phyloP scores from a whole-genome alignment of 441 rosid genomes.

The Manihot esculenta region DNA sequence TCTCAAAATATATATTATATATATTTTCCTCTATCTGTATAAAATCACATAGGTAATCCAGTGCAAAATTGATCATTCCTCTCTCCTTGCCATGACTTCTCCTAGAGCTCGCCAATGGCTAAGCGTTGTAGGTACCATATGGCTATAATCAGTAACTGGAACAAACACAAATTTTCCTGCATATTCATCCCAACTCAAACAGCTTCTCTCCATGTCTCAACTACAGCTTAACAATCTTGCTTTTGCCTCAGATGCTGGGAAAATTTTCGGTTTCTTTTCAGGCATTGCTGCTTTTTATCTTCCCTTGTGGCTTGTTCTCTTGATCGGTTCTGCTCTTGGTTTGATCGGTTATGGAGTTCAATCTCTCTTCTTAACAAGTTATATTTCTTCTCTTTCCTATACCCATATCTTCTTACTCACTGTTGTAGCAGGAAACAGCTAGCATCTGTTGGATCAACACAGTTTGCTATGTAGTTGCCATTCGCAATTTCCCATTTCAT shows the following conservation, averaged over 20 bases:
- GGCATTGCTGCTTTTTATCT: constrained; percentile 71
- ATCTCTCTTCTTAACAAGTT: constrained; percentile 53
- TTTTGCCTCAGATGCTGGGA: constrained; percentile 88
- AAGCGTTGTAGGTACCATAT: constrained; percentile 63
- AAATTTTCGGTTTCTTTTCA: constrained; percentile 72
- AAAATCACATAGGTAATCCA: neutral
- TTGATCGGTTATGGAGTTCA: constrained; percentile 72
- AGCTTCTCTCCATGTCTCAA: constrained; percentile 68
- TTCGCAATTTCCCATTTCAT: constrained; percentile 49
- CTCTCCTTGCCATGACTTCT: neutral
- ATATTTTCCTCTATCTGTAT: too few relatives aligned
- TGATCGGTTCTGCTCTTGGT: constrained; percentile 62
- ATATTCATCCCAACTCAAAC: constrained; percentile 78
- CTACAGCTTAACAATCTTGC: constrained; percentile 77
- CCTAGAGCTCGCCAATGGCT: constrained; percentile 55
- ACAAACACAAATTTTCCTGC: constrained; percentile 85
- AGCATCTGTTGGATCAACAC: constrained; percentile 80
- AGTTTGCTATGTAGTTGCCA: constrained; percentile 55
- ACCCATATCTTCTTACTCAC: constrained; percentile 52
- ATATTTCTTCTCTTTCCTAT: constrained; percentile 49
- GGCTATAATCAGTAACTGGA: constrained; percentile 79
- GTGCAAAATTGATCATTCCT: neutral
- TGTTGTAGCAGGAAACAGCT: constrained; percentile 58
- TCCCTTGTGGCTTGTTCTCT: constrained; percentile 72
- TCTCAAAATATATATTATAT: too few relatives aligned